Percentiles rank a stretch among this genome's conserved stretches.
phyloP scores from a whole-genome alignment of 768 basidiomycete genomes.

The Suillus luteus region DNA sequence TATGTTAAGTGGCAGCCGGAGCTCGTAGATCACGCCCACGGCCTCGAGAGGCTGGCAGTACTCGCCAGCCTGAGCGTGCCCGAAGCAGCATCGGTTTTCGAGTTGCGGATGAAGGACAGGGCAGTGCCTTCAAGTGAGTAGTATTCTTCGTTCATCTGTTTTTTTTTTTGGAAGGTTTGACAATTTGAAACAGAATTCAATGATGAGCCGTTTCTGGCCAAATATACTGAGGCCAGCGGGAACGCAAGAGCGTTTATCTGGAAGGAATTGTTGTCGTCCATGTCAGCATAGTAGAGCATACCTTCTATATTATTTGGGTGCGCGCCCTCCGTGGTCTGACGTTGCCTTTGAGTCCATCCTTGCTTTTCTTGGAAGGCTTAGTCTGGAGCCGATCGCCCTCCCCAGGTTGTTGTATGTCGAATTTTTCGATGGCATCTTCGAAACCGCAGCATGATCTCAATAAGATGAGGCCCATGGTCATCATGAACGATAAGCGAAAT shows the following conservation, averaged over 20 bases:
- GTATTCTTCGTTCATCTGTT: background rate
- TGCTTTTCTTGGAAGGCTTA: no score
- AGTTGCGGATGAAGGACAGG: slow-evolving; percentile 70
- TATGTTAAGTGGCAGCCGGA: slow-evolving; percentile 56
- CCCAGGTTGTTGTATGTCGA: no score
- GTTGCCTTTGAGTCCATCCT: no score
- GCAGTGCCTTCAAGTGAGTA: slow-evolving; percentile 53
- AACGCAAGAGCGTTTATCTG: slow-evolving; percentile 81
- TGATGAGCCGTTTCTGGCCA: slow-evolving; percentile 78
- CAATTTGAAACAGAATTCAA: slow-evolving; percentile 33
- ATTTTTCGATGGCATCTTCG: no score
- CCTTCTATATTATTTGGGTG: background rate
- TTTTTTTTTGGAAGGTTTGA: background rate
- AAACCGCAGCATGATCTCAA: no score
- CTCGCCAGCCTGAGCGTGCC: slow-evolving; percentile 59
- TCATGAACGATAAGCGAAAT: no score
- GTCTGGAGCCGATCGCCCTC: no score
- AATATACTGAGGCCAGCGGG: slow-evolving; percentile 76
- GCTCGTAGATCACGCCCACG: slow-evolving; percentile 55
- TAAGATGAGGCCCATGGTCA: no score
- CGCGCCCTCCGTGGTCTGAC: background rate
- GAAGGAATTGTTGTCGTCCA: slow-evolving; percentile 52
- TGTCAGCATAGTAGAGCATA: slow-evolving; percentile 20
- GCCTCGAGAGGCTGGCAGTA: slow-evolving; percentile 50
- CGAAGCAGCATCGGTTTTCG: slow-evolving; percentile 77